Evolutionary conservation across 2,329 filamentous ascomycete genomes (phyloP).

Genomic region (Trichophyton verrucosum): DNA sequence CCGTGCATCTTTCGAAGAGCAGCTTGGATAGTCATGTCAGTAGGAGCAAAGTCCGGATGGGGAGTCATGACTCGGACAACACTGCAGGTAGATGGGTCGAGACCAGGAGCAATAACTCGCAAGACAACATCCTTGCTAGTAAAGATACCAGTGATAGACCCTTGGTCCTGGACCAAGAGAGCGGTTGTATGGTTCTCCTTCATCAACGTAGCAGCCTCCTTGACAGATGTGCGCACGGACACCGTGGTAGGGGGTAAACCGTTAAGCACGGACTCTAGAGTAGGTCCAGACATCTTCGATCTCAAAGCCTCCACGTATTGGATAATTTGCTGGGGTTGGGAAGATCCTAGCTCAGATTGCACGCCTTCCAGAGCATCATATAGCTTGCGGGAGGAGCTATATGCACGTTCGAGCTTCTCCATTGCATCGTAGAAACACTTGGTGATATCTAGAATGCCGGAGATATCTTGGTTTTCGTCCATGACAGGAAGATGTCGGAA

Average conservation of each 20-base stretch:
- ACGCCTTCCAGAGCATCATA: conserved; percentile 97
- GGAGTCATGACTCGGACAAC: conserved; percentile 98
- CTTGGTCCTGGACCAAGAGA: conserved; percentile 89
- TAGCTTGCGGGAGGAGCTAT: conserved; percentile 92
- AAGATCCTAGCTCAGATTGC: conserved; percentile 88
- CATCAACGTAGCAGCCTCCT: conserved; percentile 90
- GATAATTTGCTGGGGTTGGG: conserved; percentile 95
- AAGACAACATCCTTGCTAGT: conserved; percentile 98
- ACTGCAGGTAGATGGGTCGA: conserved; percentile 89
- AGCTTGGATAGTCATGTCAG: conserved; percentile 98
- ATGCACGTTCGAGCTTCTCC: conserved; percentile 97
- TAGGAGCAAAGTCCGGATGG: conserved; percentile 94
- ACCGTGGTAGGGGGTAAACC: conserved; percentile 88
- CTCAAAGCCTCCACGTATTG: conserved; percentile 95
- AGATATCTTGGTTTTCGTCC: conserved; percentile 99
- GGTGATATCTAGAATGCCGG: conserved; percentile 93
- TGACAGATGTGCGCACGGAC: conserved; percentile 88
- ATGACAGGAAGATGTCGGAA: conserved; percentile 97
- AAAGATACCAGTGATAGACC: conserved; percentile 96
- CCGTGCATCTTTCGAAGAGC: conserved; percentile 98
- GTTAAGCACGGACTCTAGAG: conserved; percentile 84
- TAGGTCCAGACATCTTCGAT: conserved; percentile 94
- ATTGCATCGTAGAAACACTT: conserved; percentile 99
- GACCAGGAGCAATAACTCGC: conserved; percentile 88
- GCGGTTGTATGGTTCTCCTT: conserved; percentile 98